Percentiles rank a stretch among this genome's conserved stretches.
phyloP scores from a whole-genome alignment of 2,329 filamentous ascomycete species.

The Bipolaris victoriae region DNA sequence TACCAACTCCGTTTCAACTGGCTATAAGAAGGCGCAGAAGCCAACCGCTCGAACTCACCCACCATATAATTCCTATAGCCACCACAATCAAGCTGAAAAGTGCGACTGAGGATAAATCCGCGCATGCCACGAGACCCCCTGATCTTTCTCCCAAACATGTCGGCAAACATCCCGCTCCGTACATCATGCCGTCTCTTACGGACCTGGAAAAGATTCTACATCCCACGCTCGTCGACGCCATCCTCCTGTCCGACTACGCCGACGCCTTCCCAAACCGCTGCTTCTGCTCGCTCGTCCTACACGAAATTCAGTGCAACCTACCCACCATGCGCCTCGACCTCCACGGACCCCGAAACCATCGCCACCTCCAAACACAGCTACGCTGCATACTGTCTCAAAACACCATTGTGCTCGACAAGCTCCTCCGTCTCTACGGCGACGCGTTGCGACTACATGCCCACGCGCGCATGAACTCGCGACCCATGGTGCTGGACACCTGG shows the following conservation, averaged over 20 bases:
- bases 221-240: neutral
- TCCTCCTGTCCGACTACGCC: neutral
- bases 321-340: neutral
- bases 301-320: neutral
- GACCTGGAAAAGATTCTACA: neutral
- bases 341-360: neutral
- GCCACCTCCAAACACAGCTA: neutral
- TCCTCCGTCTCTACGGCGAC: neutral
- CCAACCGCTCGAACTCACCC: neutral
- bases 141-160: neutral
- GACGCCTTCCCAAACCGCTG: neutral
- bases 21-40: neutral
- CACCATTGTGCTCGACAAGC: neutral
- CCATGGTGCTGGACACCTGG: neutral
- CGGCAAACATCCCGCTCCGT: neutral
- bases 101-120: neutral
- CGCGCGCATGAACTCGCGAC: neutral
- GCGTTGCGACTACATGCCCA: neutral
- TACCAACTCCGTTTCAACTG: neutral
- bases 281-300: constrained; percentile 6
- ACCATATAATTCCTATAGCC: neutral
- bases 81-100: neutral
- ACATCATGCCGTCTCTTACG: neutral
- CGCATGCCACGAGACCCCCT: neutral
- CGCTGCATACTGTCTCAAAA: neutral